A percentile compares a stretch with the other conserved stretches of the same genome.
Evolutionary conservation across 768 basidiomycete species (phyloP).

Genomic region (Gymnopilus junonius): DNA sequence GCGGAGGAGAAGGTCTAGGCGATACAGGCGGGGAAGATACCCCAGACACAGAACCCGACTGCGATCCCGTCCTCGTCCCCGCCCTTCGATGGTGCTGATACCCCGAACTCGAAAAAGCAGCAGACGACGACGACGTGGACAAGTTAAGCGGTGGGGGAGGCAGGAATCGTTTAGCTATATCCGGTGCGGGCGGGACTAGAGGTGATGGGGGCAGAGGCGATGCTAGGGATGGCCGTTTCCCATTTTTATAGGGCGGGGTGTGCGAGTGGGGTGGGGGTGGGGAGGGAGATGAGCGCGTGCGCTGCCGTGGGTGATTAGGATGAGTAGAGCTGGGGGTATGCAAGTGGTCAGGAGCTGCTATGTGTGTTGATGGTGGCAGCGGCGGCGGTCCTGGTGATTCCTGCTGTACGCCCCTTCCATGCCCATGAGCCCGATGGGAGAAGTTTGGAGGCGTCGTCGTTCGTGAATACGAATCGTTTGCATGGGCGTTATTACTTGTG

Average conservation of each 20-base stretch:
- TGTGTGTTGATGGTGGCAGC: no score
- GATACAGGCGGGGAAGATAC: constrained; percentile 4
- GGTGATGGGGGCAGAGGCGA: constrained; percentile 22
- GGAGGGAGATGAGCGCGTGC: background rate
- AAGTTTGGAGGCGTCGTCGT: background rate
- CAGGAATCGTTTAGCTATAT: background rate
- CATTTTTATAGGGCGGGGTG: background rate
- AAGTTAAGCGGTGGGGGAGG: constrained; percentile 13
- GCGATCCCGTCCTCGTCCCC: background rate
- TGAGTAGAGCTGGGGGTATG: background rate
- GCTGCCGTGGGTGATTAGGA: background rate
- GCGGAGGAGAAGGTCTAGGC: background rate
- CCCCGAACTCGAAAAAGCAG: background rate
- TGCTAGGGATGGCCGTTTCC: constrained; percentile 16
- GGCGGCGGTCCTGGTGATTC: background rate
- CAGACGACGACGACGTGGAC: background rate
- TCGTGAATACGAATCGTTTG: background rate
- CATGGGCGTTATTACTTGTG: background rate
- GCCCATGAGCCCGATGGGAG: background rate
- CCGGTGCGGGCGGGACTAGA: constrained; percentile 14
- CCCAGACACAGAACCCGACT: background rate
- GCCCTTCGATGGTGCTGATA: background rate
- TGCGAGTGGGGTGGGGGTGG: constrained; percentile 1
- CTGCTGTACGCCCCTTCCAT: background rate
- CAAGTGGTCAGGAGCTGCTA: no score